Percentiles rank a stretch among this genome's conserved stretches.
phyloP scores from a whole-genome alignment of 352 stramenopile genomes.

The Globisporangium nodosum region DNA sequence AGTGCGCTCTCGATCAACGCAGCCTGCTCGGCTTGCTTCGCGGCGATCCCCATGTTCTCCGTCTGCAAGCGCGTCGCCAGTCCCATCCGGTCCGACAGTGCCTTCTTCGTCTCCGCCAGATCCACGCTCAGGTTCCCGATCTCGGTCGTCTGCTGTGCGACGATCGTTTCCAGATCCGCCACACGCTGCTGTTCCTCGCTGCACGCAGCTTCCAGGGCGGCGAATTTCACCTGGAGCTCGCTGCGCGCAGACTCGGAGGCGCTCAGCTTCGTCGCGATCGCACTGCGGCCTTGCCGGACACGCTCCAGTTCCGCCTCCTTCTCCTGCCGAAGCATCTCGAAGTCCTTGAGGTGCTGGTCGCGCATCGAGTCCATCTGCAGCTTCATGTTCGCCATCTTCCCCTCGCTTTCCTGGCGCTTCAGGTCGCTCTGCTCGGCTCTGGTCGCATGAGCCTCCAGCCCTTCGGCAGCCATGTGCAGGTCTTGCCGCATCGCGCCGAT shows the following conservation, averaged over 20 bases:
- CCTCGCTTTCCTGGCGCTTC: constrained; percentile 41
- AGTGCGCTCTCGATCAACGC: constrained; percentile 66
- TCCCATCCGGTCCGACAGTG: constrained; percentile 76
- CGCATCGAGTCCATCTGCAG: constrained; percentile 46
- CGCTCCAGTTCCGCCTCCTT: constrained; percentile 54
- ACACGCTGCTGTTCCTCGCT: constrained; percentile 30
- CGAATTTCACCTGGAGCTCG: constrained; percentile 23
- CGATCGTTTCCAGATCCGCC: constrained; percentile 34
- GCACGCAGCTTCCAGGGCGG: constrained; percentile 28
- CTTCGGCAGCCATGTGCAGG: constrained; percentile 57
- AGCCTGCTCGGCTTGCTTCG: constrained; percentile 73
- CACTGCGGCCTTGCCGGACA: constrained; percentile 30
- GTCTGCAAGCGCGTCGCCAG: constrained; percentile 76
- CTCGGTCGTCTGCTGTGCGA: constrained; percentile 52
- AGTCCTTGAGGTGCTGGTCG: constrained; percentile 50
- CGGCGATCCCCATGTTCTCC: constrained; percentile 82
- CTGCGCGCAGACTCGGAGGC: constrained; percentile 25
- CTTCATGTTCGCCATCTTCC: constrained; percentile 39
- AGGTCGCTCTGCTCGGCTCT: constrained; percentile 55
- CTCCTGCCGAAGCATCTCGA: constrained; percentile 55
- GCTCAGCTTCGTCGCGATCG: constrained; percentile 14
- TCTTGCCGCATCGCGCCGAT: constrained; percentile 55
- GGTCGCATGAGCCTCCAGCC: constrained; percentile 56
- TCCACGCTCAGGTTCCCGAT: constrained; percentile 67
- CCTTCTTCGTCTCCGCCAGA: constrained; percentile 76